phyloP scores from a whole-genome alignment of 1,139 yeast genomes.

The Debaryomyces nepalensis region DNA sequence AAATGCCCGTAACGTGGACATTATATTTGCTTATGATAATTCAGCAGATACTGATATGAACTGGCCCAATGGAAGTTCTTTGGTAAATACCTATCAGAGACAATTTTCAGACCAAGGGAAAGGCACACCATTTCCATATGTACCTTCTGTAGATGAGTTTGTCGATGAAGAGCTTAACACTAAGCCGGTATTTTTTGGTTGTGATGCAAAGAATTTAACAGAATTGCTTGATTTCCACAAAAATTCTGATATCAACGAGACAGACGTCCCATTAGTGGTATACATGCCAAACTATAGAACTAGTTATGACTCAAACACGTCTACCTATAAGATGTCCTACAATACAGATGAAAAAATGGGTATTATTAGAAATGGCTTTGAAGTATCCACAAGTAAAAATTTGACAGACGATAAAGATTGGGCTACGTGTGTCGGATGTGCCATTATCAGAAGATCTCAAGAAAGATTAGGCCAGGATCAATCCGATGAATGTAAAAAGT shows the following conservation, averaged over 20 bases:
- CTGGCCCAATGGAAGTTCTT: constrained; percentile 83
- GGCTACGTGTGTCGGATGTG: constrained; percentile 53
- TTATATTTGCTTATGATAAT: constrained; percentile 81
- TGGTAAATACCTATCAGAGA: constrained; percentile 57
- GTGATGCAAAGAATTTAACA: constrained; percentile 38
- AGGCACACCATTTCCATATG: constrained; percentile 47
- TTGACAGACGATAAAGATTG: constrained; percentile 41
- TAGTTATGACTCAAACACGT: constrained; percentile 41
- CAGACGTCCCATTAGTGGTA: constrained; percentile 47
- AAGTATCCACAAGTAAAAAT: constrained; percentile 40
- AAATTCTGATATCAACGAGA: constrained; percentile 30
- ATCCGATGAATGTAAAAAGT: constrained; percentile 44
- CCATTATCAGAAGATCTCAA: constrained; percentile 48
- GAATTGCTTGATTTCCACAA: constrained; percentile 35
- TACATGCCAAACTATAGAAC: constrained; percentile 40
- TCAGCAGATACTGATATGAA: constrained; percentile 71
- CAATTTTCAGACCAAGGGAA: constrained; percentile 50
- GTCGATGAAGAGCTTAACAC: constrained; percentile 32
- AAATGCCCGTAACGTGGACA: constrained; percentile 72
- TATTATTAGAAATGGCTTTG: constrained; percentile 46
- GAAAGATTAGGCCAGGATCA: constrained; percentile 44
- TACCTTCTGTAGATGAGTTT: constrained; percentile 38
- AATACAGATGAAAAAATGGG: constrained; percentile 37
- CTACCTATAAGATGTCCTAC: constrained; percentile 46
- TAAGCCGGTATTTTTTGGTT: constrained; percentile 48